These are phyloP conservation scores for Staphylotrichum tortipilum DNA, from an alignment of 495 filamentous ascomycete species.

Conservation along the genomic window DNA sequence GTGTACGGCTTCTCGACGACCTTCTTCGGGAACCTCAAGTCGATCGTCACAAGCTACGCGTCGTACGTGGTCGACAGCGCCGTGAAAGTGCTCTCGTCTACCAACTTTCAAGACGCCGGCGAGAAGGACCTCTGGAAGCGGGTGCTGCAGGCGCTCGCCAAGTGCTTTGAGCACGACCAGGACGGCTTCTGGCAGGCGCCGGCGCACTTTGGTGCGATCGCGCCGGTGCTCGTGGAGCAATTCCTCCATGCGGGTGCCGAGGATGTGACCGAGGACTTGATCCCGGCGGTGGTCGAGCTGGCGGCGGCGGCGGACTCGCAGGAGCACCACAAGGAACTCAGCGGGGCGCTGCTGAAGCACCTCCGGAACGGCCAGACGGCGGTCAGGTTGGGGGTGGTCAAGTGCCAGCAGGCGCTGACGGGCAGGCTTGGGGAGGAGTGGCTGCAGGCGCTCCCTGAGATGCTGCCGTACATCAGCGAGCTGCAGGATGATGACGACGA, in stretches of 20 bases:
- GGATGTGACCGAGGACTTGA: slow-evolving; percentile 31
- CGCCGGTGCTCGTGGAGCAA: slow-evolving; percentile 58
- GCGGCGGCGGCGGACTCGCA: slow-evolving; percentile 69
- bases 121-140: slow-evolving; percentile 51
- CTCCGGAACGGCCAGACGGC: slow-evolving; percentile 60
- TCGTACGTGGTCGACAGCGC: slow-evolving; percentile 73
- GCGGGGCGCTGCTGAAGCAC: slow-evolving; percentile 61
- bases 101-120: slow-evolving; percentile 40
- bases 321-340: slow-evolving; percentile 84
- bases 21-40: slow-evolving; percentile 81
- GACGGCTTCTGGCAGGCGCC: slow-evolving; percentile 86
- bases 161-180: slow-evolving; percentile 71
- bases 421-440: slow-evolving; percentile 81
- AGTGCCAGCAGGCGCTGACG: slow-evolving; percentile 69
- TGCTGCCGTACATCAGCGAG: slow-evolving; percentile 89
- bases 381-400: slow-evolving; percentile 67
- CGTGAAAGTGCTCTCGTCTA: slow-evolving; percentile 50
- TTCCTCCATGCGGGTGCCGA: slow-evolving; percentile 46
- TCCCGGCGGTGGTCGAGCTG: slow-evolving; percentile 61
- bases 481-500: slow-evolving; percentile 94
- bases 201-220: slow-evolving; percentile 65
- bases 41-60: slow-evolving; percentile 85
- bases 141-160: slow-evolving; percentile 58
- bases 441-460: slow-evolving; percentile 81
- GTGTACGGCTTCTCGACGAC: slow-evolving; percentile 70